Base-by-base conservation (phyloP, 768 basidiomycete species). In the Agaricus sinodeliciosus region DNA sequence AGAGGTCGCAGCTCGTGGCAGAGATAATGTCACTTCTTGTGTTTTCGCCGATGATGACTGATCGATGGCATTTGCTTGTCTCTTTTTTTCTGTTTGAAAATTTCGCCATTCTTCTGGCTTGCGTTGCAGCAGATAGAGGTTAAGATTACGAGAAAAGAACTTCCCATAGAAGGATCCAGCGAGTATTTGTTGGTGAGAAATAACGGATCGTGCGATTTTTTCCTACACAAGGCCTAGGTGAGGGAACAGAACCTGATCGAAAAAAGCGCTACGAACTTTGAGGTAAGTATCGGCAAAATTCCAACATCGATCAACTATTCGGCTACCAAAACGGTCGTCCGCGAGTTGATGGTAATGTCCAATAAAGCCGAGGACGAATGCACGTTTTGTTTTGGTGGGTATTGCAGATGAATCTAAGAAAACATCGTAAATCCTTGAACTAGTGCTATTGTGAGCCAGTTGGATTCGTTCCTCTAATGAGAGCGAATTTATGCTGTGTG, bases 231-330 rank as follows among this genome's bases (percentile, higher is more conserved):
- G 46, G 36, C 26, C 37, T 54, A 46, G 43, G 16, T 57, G 35
- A 60, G 37, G 57, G 6, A 31, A 50, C 40, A 9, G 22, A 43
- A 19, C 9, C 40, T 15, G 12, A 26, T 31, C 54, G 18, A 13
- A 43, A 9, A 45, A 13, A 19, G 25, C 4, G 12, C n/a, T 16
- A 63, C 75, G 19, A 56, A 94, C 93, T 74, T 88, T 94, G 58
- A 96, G 77, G 68, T 89, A 97, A 0, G 90, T 85, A 69, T 99
- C 96, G n/a, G 89, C 85, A 56, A 80, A 82, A 1, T 77, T 81
- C 92, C 93, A 98, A 58, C 87, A 90, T n/a, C 87, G 82, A 61
- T 94, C 95, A 4, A 81, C 90, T 0, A 98, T 84, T 43, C 92
- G 78, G 60, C 90, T 91, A 42, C 96, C 96, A 57, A 96, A 82